Conservation (phyloP, 176 grass and related monocot species). For the Lolium multiflorum region DNA sequence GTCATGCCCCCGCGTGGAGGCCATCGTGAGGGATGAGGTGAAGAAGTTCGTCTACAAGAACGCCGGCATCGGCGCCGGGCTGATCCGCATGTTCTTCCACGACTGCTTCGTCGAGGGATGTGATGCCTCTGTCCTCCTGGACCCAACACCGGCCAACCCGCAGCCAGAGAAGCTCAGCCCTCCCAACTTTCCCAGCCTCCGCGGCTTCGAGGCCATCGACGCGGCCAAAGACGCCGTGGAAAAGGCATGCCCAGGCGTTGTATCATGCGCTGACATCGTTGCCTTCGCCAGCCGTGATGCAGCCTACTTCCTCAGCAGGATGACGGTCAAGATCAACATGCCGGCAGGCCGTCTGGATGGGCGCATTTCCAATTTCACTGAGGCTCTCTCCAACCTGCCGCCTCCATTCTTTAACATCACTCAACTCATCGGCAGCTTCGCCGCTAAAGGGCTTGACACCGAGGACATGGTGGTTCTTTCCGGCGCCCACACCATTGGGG, state of each 20-base stretch:
- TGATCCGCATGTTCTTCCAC: conserved; percentile 74
- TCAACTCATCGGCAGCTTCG: not conserved
- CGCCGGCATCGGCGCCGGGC: conserved; percentile 12
- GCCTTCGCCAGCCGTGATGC: not conserved
- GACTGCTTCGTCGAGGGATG: conserved; percentile 66
- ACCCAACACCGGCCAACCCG: not conserved
- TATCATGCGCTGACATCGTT: not conserved
- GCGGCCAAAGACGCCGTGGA: too few species aligned
- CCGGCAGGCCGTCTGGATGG: not conserved
- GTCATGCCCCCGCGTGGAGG: conserved; percentile 17
- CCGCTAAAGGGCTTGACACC: not conserved
- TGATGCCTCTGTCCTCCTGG: not conserved
- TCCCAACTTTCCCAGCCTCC: too few species aligned
- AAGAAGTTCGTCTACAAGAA: not conserved
- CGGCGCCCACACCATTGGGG: too few species aligned
- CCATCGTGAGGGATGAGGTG: conserved; percentile 7
- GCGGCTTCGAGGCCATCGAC: too few species aligned
- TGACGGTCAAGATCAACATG: not conserved
- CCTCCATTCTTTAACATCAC: too few species aligned
- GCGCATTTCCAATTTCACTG: not conserved
- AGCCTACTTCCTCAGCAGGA: not conserved
- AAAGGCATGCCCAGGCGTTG: not conserved
- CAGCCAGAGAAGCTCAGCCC: too few species aligned
- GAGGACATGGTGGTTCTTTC: not conserved
- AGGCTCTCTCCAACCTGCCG: not conserved